Percentiles rank a stretch among this genome's conserved stretches.
These are phyloP conservation scores for Sporisorium sorghi DNA, from an alignment of 1,284 basidiomycete genomes.

Conservation along the genomic window DNA sequence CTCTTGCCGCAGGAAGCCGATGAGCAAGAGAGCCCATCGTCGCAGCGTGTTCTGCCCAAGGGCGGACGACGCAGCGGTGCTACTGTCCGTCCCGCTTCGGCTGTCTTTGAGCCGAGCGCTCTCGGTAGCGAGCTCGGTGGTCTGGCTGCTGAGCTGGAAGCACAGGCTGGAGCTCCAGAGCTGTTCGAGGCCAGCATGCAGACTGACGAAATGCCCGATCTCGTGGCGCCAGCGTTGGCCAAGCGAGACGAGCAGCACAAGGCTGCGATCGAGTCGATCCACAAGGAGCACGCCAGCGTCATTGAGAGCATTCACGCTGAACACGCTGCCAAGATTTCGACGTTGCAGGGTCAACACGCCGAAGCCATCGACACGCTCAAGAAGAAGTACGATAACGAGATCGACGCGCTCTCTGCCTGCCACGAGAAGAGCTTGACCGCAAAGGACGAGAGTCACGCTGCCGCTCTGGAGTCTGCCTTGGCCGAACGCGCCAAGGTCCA, in stretches of 20 bases:
- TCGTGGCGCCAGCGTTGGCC: slow-evolving; percentile 41
- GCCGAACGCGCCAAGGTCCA: slow-evolving; percentile 52
- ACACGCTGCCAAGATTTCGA: slow-evolving; percentile 42
- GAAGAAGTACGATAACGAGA: slow-evolving; percentile 30
- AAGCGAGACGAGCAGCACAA: slow-evolving; percentile 43
- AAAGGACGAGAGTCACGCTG: slow-evolving; percentile 35
- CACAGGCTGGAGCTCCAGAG: slow-evolving; percentile 24
- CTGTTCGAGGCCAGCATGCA: slow-evolving; percentile 35
- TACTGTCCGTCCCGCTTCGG: slow-evolving; percentile 39
- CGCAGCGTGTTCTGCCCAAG: slow-evolving; percentile 33
- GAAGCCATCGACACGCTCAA: slow-evolving; percentile 38
- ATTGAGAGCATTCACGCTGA: slow-evolving; percentile 34
- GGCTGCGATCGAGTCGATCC: slow-evolving; percentile 33
- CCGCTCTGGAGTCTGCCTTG: slow-evolving; percentile 31
- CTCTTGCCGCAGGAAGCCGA: slow-evolving; percentile 27
- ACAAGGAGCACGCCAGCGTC: slow-evolving; percentile 43
- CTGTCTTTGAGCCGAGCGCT: slow-evolving; percentile 46
- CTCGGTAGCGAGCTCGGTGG: slow-evolving; percentile 57
- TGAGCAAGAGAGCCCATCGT: slow-evolving; percentile 26
- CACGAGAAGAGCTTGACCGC: slow-evolving; percentile 34
- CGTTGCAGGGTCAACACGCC: slow-evolving; percentile 37
- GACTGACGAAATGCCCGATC: slow-evolving; percentile 50
- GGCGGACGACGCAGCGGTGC: slow-evolving; percentile 39
- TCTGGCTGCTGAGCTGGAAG: slow-evolving; percentile 31
- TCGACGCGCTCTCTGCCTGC: slow-evolving; percentile 25